These are phyloP conservation scores for Starmera caribaea DNA, from an alignment of 805 yeast genomes.

Conservation along the genomic window DNA sequence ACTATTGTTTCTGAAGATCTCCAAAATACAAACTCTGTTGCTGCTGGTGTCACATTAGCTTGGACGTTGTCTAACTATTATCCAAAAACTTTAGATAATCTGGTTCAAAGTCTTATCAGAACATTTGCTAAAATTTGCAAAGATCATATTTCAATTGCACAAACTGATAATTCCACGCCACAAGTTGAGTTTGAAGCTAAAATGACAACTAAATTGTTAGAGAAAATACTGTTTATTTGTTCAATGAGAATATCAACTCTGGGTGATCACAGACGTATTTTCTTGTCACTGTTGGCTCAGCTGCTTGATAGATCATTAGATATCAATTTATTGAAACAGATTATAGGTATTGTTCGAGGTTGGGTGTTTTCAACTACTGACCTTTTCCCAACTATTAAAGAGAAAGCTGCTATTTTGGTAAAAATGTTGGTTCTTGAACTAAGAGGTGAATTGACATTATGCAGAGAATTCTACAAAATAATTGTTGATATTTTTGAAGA, in stretches of 20 bases:
- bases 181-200: conserved; percentile 61
- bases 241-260: conserved; percentile 75
- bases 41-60: conserved; percentile 76
- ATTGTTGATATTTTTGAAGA: conserved; percentile 84
- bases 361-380: conserved; percentile 88
- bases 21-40: conserved; percentile 59
- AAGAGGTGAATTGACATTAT: conserved; percentile 71
- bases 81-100: conserved; percentile 65
- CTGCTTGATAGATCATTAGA: conserved; percentile 84
- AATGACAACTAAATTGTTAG: conserved; percentile 68
- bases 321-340: conserved; percentile 59
- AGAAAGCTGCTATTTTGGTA: conserved; percentile 85
- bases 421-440: conserved; percentile 92
- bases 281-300: conserved; percentile 78
- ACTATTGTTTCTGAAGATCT: conserved; percentile 75
- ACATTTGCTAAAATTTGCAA: conserved; percentile 84
- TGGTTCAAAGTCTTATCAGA: conserved; percentile 71
- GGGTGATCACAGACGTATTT: conserved; percentile 90
- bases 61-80: conserved; percentile 74
- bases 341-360: conserved; percentile 65
- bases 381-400: conserved; percentile 88
- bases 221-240: conserved; percentile 66
- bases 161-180: conserved; percentile 25
- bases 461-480: conserved; percentile 75
- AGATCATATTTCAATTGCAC: conserved; percentile 62